A percentile compares a stretch with the other conserved stretches of the same genome.
Evolutionary conservation across 1,284 basidiomycete species (phyloP).

Genomic region (Microbotryum saponariae): DNA sequence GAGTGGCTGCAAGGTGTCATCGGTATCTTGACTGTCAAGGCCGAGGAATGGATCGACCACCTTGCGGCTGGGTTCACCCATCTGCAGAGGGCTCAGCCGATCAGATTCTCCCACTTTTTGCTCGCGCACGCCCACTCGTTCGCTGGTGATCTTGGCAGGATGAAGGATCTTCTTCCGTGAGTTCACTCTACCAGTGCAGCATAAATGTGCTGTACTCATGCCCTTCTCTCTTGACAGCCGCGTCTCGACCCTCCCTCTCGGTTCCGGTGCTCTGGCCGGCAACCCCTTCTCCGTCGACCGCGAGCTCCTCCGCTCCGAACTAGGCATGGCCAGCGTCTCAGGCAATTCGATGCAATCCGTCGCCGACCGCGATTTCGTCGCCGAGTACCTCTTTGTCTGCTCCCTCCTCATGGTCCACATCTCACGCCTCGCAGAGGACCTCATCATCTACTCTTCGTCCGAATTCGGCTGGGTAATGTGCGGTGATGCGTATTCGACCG

Average conservation of each 20-base stretch:
- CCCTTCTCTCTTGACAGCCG: slow-evolving; percentile 46
- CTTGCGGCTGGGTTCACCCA: slow-evolving; percentile 96
- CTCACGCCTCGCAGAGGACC: slow-evolving; percentile 88
- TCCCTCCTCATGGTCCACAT: slow-evolving; percentile 87
- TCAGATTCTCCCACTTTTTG: slow-evolving; percentile 95
- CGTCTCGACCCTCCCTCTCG: slow-evolving; percentile 85
- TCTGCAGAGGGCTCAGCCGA: slow-evolving; percentile 92
- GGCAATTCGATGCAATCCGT: slow-evolving; percentile 94
- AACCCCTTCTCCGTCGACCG: slow-evolving; percentile 90
- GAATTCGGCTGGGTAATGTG: slow-evolving; percentile 93
- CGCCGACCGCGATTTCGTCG: slow-evolving; percentile 92
- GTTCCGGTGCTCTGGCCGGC: slow-evolving; percentile 88
- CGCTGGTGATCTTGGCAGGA: slow-evolving; percentile 74
- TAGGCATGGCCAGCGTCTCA: slow-evolving; percentile 72
- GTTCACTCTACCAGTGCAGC: not conserved
- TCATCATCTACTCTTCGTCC: slow-evolving; percentile 92
- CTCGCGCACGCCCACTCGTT: slow-evolving; percentile 93
- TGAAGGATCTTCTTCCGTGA: slow-evolving; percentile 63
- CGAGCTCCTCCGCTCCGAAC: slow-evolving; percentile 74
- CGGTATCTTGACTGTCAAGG: slow-evolving; percentile 78
- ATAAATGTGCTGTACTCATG: not conserved
- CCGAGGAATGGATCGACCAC: slow-evolving; percentile 82
- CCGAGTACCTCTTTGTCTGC: slow-evolving; percentile 95
- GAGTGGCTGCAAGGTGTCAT: slow-evolving; percentile 69
- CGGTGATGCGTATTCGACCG: slow-evolving; percentile 97